Evolutionary conservation across 768 basidiomycete species (phyloP).

Genomic region (Dentipellis sp.): DNA sequence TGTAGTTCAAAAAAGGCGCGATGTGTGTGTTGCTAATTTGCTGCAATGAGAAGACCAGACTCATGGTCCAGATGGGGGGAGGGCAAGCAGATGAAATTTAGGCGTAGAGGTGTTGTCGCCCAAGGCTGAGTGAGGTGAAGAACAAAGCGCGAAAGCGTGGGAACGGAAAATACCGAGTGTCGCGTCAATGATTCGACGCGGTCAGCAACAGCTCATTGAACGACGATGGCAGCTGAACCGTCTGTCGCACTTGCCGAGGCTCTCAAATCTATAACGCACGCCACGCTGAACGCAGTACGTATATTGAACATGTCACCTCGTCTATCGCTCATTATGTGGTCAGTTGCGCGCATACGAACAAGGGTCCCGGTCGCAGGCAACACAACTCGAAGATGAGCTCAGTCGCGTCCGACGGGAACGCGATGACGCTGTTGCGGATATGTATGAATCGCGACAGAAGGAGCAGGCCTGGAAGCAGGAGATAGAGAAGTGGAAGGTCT

Average conservation of each 20-base stretch:
- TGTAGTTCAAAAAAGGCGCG: no score
- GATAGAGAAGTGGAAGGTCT: constrained; percentile 12
- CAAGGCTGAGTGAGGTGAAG: background rate
- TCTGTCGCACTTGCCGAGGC: constrained; percentile 32
- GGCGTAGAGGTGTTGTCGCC: background rate
- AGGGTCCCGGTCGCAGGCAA: constrained; percentile 6
- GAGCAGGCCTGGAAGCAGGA: constrained; percentile 4
- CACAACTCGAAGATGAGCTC: constrained; percentile 9
- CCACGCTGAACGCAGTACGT: constrained; percentile 31
- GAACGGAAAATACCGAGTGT: no score
- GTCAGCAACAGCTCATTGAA: background rate
- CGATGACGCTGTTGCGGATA: constrained; percentile 9
- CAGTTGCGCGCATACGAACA: constrained; percentile 12
- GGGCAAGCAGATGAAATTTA: background rate
- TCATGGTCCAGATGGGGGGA: background rate
- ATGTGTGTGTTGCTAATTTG: no score
- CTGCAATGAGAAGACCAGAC: background rate
- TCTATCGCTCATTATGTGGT: background rate
- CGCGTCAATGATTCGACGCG: background rate
- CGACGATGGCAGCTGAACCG: constrained; percentile 13
- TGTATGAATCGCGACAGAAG: constrained; percentile 6
- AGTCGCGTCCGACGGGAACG: constrained; percentile 9
- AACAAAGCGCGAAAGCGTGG: no score
- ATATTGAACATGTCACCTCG: background rate
- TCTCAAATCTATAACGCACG: constrained; percentile 30